Evolutionary conservation across 73 alveolate genomes (phyloP).

Genomic region (Paramecium sexaurelia): DNA sequence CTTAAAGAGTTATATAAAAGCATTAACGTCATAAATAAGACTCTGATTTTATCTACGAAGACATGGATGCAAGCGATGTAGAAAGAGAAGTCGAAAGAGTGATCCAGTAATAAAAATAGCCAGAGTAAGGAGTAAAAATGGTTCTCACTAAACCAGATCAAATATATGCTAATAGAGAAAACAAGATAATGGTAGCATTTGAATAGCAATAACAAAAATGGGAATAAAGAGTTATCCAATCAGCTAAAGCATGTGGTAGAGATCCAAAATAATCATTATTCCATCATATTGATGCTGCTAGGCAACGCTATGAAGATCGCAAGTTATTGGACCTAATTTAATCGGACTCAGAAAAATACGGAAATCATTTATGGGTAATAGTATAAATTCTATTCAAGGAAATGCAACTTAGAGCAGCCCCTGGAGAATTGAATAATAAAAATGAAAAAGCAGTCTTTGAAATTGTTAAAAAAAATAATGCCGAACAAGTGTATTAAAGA

Average conservation of each 20-base stretch:
- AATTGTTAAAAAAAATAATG: background rate
- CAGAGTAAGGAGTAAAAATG: background rate
- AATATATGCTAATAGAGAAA: background rate
- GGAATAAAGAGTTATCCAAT: conserved; percentile 14
- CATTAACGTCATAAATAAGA: background rate
- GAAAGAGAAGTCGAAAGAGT: conserved; percentile 40
- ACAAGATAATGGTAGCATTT: conserved; percentile 1
- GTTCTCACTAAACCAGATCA: background rate
- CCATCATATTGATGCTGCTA: conserved; percentile 59
- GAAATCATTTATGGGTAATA: conserved; percentile 45
- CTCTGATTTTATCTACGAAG: conserved; percentile 18
- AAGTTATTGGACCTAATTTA: conserved; percentile 24
- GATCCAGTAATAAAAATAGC: conserved; percentile 11
- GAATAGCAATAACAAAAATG: conserved; percentile 15
- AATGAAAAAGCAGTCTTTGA: background rate
- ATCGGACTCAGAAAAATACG: conserved; percentile 32
- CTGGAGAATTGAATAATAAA: background rate
- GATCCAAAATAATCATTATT: conserved; percentile 8
- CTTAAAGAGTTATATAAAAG: background rate
- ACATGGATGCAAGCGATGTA: conserved; percentile 49
- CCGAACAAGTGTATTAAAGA: conserved; percentile 9
- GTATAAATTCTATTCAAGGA: background rate
- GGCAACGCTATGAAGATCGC: background rate
- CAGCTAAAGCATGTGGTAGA: conserved; percentile 55
- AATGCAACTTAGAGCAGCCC: conserved; percentile 3